These are phyloP conservation scores for Penicillium egyptiacum DNA, from an alignment of 495 filamentous ascomycete genomes.

Conservation along the genomic window DNA sequence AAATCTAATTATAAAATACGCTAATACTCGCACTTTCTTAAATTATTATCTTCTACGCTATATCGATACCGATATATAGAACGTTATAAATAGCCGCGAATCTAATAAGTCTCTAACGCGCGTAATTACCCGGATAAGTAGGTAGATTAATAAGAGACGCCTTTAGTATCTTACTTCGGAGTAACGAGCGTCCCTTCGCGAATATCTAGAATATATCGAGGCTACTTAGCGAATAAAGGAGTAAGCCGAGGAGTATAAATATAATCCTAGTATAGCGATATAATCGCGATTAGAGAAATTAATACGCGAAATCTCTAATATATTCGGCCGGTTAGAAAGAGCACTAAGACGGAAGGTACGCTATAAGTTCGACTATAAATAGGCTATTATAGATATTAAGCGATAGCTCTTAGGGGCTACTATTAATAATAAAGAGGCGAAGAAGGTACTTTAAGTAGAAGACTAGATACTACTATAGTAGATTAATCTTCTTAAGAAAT, in stretches of 20 bases:
- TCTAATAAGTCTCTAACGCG: slow-evolving; percentile 31
- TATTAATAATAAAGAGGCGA: slow-evolving; percentile 23
- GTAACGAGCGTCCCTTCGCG: slow-evolving; percentile 28
- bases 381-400: slow-evolving; percentile 28
- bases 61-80: slow-evolving; percentile 36
- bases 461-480: slow-evolving; percentile 24
- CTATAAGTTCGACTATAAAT: slow-evolving; percentile 23
- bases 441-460: slow-evolving; percentile 23
- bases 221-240: slow-evolving; percentile 4
- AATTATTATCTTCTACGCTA: slow-evolving; percentile 18
- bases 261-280: slow-evolving; percentile 9
- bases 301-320: background rate
- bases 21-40: slow-evolving; percentile 24
- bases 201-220: slow-evolving; percentile 21
- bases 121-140: slow-evolving; percentile 34
- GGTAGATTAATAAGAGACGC: slow-evolving; percentile 37
- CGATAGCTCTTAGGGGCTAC: slow-evolving; percentile 23
- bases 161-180: slow-evolving; percentile 30
- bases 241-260: slow-evolving; percentile 10
- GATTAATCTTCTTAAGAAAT: slow-evolving; percentile 28
- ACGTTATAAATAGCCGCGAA: slow-evolving; percentile 29
- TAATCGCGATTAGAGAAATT: slow-evolving; percentile 13
- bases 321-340: too few species aligned
- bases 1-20: slow-evolving; percentile 43
- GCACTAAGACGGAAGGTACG: slow-evolving; percentile 16